Evolutionary conservation across 441 rosid genomes (phyloP).

Genomic region (Arabidopsis hybrid): DNA sequence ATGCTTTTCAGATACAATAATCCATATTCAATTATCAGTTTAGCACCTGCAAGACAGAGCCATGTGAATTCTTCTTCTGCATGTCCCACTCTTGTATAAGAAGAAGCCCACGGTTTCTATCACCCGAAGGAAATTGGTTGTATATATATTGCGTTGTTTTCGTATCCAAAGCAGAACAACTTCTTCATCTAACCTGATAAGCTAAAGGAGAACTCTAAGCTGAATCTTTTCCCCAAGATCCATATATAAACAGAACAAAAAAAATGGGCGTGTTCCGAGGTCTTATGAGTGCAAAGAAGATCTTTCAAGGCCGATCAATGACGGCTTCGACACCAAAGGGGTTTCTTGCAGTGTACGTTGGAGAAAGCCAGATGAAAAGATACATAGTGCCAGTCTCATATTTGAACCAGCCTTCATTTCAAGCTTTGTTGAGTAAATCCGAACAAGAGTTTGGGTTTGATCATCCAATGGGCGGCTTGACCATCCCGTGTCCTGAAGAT

Average conservation of each 20-base stretch:
- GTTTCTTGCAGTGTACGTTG: conserved; percentile 47
- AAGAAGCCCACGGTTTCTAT: conserved; percentile 5
- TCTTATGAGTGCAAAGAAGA: conserved; percentile 17
- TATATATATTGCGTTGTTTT: conserved; percentile 10
- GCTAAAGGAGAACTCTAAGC: not conserved
- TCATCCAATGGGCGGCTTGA: conserved; percentile 54
- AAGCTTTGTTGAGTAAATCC: conserved; percentile 40
- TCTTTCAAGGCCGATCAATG: conserved; percentile 13
- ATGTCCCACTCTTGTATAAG: conserved; percentile 16
- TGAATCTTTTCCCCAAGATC: not conserved
- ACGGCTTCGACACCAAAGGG: conserved; percentile 20
- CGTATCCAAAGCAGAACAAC: conserved; percentile 6
- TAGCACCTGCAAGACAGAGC: conserved; percentile 5
- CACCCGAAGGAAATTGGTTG: not conserved
- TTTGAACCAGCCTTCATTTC: conserved; percentile 50
- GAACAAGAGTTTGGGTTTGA: conserved; percentile 50
- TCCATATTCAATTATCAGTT: not conserved
- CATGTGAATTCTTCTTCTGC: conserved; percentile 10
- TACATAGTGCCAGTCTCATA: conserved; percentile 35
- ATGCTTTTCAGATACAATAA: not conserved
- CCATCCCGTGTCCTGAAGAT: conserved; percentile 46
- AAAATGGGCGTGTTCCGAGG: conserved; percentile 10
- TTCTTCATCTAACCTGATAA: not conserved
- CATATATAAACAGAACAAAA: not conserved
- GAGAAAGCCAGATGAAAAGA: conserved; percentile 44